Evolutionary conservation across 306 rosid genomes (phyloP).

Genomic region (Lathyrus aphaca): DNA sequence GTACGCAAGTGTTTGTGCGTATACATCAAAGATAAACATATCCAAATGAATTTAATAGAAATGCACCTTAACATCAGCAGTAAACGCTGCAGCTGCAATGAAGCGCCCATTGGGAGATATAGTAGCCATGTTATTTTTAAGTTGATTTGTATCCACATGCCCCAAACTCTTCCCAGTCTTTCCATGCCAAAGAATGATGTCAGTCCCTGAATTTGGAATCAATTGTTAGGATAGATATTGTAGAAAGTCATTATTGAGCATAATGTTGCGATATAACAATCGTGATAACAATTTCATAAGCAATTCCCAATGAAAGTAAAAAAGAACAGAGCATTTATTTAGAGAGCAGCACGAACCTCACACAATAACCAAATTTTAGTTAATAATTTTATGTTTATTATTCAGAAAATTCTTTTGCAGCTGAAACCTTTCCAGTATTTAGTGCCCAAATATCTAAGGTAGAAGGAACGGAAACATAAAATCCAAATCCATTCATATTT

Average conservation of each 20-base stretch:
- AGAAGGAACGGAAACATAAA: constrained; percentile 29
- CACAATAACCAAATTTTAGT: background rate
- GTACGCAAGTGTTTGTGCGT: background rate
- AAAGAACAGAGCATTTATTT: constrained; percentile 14
- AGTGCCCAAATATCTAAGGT: constrained; percentile 9
- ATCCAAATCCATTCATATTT: constrained; percentile 34
- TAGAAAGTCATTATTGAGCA: constrained; percentile 28
- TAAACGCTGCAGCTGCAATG: constrained; percentile 99
- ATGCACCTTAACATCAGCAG: constrained; percentile 93
- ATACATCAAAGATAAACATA: background rate
- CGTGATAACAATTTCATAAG: constrained; percentile 21
- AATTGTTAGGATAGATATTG: constrained; percentile 34
- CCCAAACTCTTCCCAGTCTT: constrained; percentile 87
- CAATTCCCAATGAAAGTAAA: constrained; percentile 15
- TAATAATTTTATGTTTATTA: constrained; percentile 15
- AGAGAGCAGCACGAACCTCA: constrained; percentile 6
- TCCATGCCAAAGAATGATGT: constrained; percentile 94
- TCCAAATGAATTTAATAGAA: constrained; percentile 13
- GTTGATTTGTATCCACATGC: constrained; percentile 90
- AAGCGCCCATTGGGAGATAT: constrained; percentile 97
- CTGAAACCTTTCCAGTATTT: constrained; percentile 18
- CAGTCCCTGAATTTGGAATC: constrained; percentile 70
- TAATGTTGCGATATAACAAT: background rate
- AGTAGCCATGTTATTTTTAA: constrained; percentile 92
- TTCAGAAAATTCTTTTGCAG: constrained; percentile 1